Conservation (phyloP, 371 early-diverging fungal genomes). For the Saksenaea vasiformis region DNA sequence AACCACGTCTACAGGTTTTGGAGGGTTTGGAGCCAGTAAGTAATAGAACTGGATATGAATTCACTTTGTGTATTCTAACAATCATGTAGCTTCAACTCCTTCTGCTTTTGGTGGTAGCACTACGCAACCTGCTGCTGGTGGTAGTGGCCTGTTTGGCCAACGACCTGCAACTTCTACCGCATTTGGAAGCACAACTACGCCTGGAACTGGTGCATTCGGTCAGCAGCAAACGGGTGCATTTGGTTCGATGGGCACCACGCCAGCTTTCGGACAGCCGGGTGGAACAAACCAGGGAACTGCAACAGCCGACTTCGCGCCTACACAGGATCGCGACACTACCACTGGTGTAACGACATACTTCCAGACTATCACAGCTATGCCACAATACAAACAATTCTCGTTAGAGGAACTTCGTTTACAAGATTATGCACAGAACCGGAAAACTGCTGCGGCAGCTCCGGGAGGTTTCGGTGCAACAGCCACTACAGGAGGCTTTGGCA, state of each 20-base stretch:
- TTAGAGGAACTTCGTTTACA: conserved; percentile 91
- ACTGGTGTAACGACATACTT: conserved; percentile 64
- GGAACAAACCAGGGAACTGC: conserved; percentile 74
- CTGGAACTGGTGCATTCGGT: conserved; percentile 5
- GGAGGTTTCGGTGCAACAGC: conserved; percentile 42
- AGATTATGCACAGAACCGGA: conserved; percentile 88
- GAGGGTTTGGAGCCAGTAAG: conserved; percentile 12
- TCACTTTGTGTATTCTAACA: not conserved
- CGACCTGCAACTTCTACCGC: conserved; percentile 28
- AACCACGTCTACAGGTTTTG: conserved; percentile 30
- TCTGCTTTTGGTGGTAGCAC: conserved; percentile 54
- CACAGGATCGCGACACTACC: conserved; percentile 66
- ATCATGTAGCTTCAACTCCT: conserved; percentile 26
- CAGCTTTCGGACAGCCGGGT: conserved; percentile 57
- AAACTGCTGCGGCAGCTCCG: conserved; percentile 42
- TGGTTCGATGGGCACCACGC: conserved; percentile 29
- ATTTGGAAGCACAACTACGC: conserved; percentile 22
- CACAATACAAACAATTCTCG: conserved; percentile 81
- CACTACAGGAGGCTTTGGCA: conserved; percentile 45
- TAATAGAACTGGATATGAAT: not conserved
- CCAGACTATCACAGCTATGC: conserved; percentile 89
- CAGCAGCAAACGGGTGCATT: conserved; percentile 30
- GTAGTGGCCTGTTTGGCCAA: conserved; percentile 48
- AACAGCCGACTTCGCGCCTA: conserved; percentile 69
- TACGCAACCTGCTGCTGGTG: conserved; percentile 38